Conservation (phyloP, 192 early-diverging fungal species). For the Obelidium mucronatum region DNA sequence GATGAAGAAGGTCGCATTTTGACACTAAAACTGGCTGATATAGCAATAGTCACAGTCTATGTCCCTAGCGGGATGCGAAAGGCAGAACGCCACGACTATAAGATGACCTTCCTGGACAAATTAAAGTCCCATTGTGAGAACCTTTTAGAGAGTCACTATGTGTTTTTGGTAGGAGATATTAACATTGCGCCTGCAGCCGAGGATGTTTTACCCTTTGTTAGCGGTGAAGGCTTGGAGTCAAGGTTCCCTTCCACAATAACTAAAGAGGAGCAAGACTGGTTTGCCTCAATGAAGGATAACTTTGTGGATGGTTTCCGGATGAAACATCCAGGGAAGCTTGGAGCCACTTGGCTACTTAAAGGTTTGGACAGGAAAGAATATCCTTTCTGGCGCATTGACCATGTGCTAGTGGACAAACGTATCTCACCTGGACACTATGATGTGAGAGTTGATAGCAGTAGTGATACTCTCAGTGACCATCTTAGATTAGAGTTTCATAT, state of each 20-base stretch:
- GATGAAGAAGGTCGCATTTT: slow-evolving; percentile 6
- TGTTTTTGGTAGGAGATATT: slow-evolving; percentile 12
- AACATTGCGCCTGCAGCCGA: slow-evolving; percentile 6
- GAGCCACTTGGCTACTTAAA: slow-evolving; percentile 10
- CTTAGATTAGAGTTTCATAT: background rate
- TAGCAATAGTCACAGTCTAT: slow-evolving; percentile 6
- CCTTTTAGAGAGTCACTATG: background rate
- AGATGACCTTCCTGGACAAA: slow-evolving; percentile 12
- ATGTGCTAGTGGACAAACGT: slow-evolving; percentile 6
- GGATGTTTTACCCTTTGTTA: background rate
- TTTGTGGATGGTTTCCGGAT: slow-evolving; percentile 4
- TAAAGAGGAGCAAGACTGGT: background rate
- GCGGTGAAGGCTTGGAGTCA: background rate
- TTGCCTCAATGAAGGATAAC: background rate
- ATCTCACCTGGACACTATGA: background rate
- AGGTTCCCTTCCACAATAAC: background rate
- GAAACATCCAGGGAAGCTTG: background rate
- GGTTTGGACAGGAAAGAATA: background rate
- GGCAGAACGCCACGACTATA: slow-evolving; percentile 8
- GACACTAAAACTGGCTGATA: background rate
- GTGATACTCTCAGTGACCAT: background rate
- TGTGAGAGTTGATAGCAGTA: background rate
- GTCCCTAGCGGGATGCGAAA: slow-evolving; percentile 11
- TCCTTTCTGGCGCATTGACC: slow-evolving; percentile 23
- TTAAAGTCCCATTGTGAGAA: background rate